These are phyloP conservation scores for Canna indica DNA, from an alignment of 176 grass and related monocot genomes.

Conservation along the genomic window DNA sequence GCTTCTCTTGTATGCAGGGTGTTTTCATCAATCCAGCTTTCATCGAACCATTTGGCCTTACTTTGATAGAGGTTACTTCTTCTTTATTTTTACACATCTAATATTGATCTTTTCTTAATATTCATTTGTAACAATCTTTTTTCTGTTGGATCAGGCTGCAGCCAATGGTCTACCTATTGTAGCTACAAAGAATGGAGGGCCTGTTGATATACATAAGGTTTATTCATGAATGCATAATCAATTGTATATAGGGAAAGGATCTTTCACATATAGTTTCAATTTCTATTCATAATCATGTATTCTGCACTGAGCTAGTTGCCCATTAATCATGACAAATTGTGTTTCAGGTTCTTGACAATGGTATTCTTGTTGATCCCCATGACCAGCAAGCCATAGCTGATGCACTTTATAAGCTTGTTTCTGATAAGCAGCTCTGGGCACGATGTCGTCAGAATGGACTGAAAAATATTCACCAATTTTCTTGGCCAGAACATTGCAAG, in stretches of 20 bases:
- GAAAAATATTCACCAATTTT: constrained; percentile 72
- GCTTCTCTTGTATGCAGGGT: constrained; percentile 12
- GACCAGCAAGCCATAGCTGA: constrained; percentile 71
- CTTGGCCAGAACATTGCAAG: constrained; percentile 85
- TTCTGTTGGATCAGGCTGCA: neutral
- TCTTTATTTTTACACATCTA: neutral
- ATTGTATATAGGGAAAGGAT: neutral
- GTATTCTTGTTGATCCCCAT: constrained; percentile 78
- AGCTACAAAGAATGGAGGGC: constrained; percentile 22
- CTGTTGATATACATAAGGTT: constrained; percentile 20
- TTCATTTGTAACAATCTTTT: neutral
- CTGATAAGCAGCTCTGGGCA: constrained; percentile 63
- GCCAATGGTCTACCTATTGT: constrained; percentile 19
- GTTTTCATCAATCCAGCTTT: constrained; percentile 24
- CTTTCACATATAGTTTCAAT: neutral
- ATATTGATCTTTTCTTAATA: neutral
- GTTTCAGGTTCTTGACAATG: constrained; percentile 71
- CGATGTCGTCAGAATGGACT: constrained; percentile 56
- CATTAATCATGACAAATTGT: constrained; percentile 23
- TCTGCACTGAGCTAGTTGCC: neutral
- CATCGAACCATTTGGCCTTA: constrained; percentile 23
- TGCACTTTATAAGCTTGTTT: constrained; percentile 69
- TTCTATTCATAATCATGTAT: neutral
- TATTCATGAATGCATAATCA: neutral
- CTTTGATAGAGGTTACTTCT: constrained; percentile 17